Evolutionary conservation across 495 filamentous ascomycete species (phyloP), one percentile per base, ranked within the genome.

Genomic region (Aspergillus sclerotiicarbonarius): DNA sequence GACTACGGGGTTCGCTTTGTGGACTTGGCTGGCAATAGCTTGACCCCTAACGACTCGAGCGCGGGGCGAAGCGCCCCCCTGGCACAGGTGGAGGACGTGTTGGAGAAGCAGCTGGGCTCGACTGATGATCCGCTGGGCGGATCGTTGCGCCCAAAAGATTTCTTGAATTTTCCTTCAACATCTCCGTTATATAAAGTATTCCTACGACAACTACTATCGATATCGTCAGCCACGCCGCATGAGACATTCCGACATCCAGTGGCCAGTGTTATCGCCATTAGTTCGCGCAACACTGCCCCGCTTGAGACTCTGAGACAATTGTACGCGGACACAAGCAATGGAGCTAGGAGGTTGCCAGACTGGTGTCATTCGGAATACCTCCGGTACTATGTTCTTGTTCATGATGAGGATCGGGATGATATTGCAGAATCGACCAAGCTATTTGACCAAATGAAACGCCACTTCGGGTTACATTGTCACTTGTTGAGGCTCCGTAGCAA

Each of bases 401-500:
- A 98, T 63, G 94, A 98, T 62, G 94, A 98, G 68, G 95, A 98
- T 60, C 82, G 81, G 43, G 92, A 96, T 65, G 92, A 98, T 65
- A 94, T 97, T 51, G 80, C 84, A 12, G 92, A 91, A 69, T 95
- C 87, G 32, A 95, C 89, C 67, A 82, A 82, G 44, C 78, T 97
- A 20, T 98, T 94, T 67, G 93, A 98, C 60, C 89, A 96, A 68
- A 98, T 98, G 94, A 98, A 98, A 72, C 83, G 92, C 25, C 91
- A 96, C 70, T 93, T 98, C 62, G 94, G 94, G 4, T 76, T 98
- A 19, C 92, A 98, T 70, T 98, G 94, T 69, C 94, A 98, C 71
- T 80, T 98, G 3, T 80, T 98, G 5, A 77, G 94, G 39, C 76
- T 98, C 20, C 83, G 93, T 62, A 91, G 89, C 63, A 87, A 85